Conservation (phyloP, 208 protist genomes). For the Balamuthia mandrillaris region DNA sequence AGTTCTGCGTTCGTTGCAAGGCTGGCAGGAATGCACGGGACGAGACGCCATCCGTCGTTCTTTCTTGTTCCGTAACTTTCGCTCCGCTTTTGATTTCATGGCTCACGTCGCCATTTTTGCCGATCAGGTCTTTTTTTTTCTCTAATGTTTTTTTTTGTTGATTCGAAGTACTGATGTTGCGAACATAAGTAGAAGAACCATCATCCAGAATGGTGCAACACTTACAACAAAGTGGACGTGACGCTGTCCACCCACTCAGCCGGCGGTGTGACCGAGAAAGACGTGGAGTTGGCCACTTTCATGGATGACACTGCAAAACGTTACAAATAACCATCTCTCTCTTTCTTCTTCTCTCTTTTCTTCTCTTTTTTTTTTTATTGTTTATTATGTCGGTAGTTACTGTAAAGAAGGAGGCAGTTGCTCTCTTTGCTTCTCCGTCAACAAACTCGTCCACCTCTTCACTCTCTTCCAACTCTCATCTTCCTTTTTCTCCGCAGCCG, state of each 20-base stretch:
- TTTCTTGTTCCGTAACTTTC: slow-evolving; percentile 71
- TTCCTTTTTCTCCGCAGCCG: too few species aligned
- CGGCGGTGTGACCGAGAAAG: slow-evolving; percentile 69
- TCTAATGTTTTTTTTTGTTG: background rate
- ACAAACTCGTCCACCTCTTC: too few species aligned
- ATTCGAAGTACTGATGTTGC: background rate
- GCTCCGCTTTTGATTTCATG: slow-evolving; percentile 84
- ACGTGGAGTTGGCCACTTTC: slow-evolving; percentile 3
- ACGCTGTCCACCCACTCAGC: slow-evolving; percentile 87
- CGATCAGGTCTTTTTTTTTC: slow-evolving; percentile 60
- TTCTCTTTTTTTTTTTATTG: too few species aligned
- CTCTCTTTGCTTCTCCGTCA: too few species aligned
- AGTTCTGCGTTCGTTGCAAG: too few species aligned
- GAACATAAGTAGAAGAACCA: slow-evolving; percentile 73
- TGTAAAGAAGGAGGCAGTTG: too few species aligned
- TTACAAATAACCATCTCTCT: too few species aligned
- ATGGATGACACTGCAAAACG: background rate
- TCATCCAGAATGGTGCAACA: slow-evolving; percentile 89
- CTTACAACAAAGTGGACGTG: slow-evolving; percentile 86
- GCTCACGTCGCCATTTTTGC: slow-evolving; percentile 72
- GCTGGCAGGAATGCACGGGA: too few species aligned
- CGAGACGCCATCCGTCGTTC: slow-evolving; percentile 44
- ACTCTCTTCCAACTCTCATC: too few species aligned
- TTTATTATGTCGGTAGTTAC: too few species aligned
- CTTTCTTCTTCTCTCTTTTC: too few species aligned